Conservation (phyloP, 495 filamentous ascomycete genomes). For the Neurospora africana region DNA sequence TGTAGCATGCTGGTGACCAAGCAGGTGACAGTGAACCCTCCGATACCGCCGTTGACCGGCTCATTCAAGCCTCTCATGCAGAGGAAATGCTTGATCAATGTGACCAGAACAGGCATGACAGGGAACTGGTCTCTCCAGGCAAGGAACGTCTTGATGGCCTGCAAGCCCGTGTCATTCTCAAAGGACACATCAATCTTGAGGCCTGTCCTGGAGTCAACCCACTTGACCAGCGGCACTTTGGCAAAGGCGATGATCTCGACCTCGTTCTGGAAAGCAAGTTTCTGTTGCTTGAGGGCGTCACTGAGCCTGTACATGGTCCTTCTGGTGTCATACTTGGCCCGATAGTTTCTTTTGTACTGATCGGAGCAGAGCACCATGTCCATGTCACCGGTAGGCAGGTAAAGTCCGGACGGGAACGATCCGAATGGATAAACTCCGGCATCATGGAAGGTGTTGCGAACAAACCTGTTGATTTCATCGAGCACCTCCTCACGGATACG, state of each 20-base stretch:
- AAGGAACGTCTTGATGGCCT: slow-evolving; percentile 67
- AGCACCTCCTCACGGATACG: slow-evolving; percentile 63
- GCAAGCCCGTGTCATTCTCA: slow-evolving; percentile 73
- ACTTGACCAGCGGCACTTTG: slow-evolving; percentile 91
- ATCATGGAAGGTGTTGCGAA: slow-evolving; percentile 41
- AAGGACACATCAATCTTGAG: slow-evolving; percentile 87
- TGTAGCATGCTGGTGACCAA: slow-evolving; percentile 81
- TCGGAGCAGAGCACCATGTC: slow-evolving; percentile 78
- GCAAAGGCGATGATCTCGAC: slow-evolving; percentile 60
- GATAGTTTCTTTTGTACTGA: slow-evolving; percentile 34
- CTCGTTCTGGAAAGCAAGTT: slow-evolving; percentile 39
- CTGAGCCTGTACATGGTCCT: slow-evolving; percentile 36
- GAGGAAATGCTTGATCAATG: slow-evolving; percentile 85
- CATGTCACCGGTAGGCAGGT: slow-evolving; percentile 86
- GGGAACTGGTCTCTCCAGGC: slow-evolving; percentile 70
- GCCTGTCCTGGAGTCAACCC: slow-evolving; percentile 57
- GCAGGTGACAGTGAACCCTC: slow-evolving; percentile 88
- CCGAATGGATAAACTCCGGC: slow-evolving; percentile 66
- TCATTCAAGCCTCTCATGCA: slow-evolving; percentile 84
- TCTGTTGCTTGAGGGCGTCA: slow-evolving; percentile 34
- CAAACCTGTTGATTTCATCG: slow-evolving; percentile 39
- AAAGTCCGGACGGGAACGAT: slow-evolving; percentile 82
- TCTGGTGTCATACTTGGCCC: slow-evolving; percentile 26
- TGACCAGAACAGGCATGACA: slow-evolving; percentile 70
- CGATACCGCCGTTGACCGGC: slow-evolving; percentile 80